phyloP scores from a whole-genome alignment of 352 stramenopile species.

The Pythium scleroteichum region DNA sequence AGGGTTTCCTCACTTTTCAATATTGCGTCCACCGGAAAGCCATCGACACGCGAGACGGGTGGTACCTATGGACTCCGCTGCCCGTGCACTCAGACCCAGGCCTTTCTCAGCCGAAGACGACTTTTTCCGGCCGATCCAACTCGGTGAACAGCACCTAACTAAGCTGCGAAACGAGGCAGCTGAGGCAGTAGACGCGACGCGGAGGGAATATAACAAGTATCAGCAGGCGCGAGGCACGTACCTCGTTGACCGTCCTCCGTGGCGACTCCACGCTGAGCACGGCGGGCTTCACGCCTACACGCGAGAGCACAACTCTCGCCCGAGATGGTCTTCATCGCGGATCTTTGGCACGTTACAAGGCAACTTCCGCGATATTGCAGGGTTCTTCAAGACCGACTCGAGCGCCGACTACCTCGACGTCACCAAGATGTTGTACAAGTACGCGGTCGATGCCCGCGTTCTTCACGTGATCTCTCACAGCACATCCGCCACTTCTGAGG shows the following conservation, averaged over 20 bases:
- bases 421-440: not conserved
- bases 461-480: not conserved
- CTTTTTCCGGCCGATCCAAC: too few relatives aligned
- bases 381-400: not conserved
- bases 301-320: not conserved
- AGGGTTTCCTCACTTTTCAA: too few relatives aligned
- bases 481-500: not conserved
- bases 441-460: not conserved
- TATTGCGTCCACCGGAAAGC: too few relatives aligned
- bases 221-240: not conserved
- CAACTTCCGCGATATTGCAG: not conserved
- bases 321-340: not conserved
- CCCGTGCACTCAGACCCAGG: too few relatives aligned
- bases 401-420: not conserved
- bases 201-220: not conserved
- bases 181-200: too few relatives aligned
- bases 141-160: too few relatives aligned
- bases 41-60: too few relatives aligned
- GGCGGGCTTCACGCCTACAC: not conserved
- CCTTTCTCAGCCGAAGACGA: too few relatives aligned
- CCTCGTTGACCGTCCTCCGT: not conserved
- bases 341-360: not conserved
- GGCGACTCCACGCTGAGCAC: not conserved
- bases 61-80: too few relatives aligned
- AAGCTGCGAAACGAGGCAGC: too few relatives aligned